Evolutionary conservation across 1,139 yeast genomes (phyloP), one percentile per base, ranked within the genome.

Genomic region (Geotrichum phurueaensis): DNA sequence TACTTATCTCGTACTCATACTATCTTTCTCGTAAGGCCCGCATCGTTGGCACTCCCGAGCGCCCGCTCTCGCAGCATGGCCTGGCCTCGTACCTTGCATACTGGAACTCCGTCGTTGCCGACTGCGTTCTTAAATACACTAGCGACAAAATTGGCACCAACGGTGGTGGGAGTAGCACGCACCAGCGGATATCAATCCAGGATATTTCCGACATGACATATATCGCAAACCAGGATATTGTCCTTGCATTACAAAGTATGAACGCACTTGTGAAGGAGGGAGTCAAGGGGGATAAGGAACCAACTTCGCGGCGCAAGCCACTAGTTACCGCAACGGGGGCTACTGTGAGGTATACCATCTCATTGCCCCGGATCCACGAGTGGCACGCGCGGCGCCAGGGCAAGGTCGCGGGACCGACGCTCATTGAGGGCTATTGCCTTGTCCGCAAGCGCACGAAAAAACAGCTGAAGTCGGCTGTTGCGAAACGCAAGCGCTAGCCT

Each of bases 21-120:
- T 84, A 81, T 31, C 71, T 90, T 23, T 89, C 96, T 0, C 64
- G 78, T 56, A 81, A 67, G 71, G 88, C 75, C 74, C 84, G 71
- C 69, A 75, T 77, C 56, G 72, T 78, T 36, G 91, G 97, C 61
- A 96, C 97, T 0, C 99, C 99, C 0, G 99, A 94, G 71, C 82
- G 85, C 65, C 99, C 99, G 0, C 76, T 94, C 22, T 88, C 96
- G 5, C 86, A 87, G 0, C 88, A 84, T 71, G 99, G 99, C 0
- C 79, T 81, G 58, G 76, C 83, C 4, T 83, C 92, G 4, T 94
- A 91, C 69, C 68, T 87, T 43, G 76, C 81, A n/a, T 92, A 81
- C 72, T 94, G 99, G 99, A 79, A 89, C 15, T 78, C 79, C 54
- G 70, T 76, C 2, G 66, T 87, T 1, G 77, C 81, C 0, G 69